A percentile compares a stretch with the other conserved stretches of the same genome.
Conservation (phyloP, 2,329 filamentous ascomycete genomes). For the Coniella vitis region DNA sequence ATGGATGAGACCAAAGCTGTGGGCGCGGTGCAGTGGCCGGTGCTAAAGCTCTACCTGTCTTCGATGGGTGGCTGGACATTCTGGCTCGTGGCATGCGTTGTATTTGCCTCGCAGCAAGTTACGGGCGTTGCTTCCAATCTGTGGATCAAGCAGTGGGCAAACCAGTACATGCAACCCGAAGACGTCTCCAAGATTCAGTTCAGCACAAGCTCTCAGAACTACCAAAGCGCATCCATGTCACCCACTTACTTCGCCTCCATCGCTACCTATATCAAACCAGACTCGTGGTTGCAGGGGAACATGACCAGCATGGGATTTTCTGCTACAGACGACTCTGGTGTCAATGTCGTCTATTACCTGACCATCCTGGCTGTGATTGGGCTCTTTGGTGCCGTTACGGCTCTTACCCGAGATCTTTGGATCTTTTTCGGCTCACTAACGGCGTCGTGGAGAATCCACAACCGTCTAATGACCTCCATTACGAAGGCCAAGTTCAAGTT, state of each 20-base stretch:
- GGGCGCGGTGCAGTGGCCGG: conserved; percentile 81
- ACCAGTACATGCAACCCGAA: conserved; percentile 63
- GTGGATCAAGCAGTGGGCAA: conserved; percentile 94
- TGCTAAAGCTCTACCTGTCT: conserved; percentile 76
- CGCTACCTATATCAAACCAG: conserved; percentile 28
- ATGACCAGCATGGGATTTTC: conserved; percentile 34
- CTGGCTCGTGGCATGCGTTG: conserved; percentile 68
- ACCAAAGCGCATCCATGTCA: conserved; percentile 28
- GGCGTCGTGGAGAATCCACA: conserved; percentile 80
- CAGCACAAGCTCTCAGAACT: conserved; percentile 29
- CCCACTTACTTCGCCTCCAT: conserved; percentile 34
- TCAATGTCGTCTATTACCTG: conserved; percentile 81
- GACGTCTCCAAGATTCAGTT: conserved; percentile 29
- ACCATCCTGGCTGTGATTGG: conserved; percentile 76
- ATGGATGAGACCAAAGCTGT: conserved; percentile 73
- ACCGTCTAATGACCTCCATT: conserved; percentile 68
- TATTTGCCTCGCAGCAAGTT: conserved; percentile 78
- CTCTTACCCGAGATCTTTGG: conserved; percentile 75
- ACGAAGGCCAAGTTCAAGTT: conserved; percentile 93
- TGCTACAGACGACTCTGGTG: conserved; percentile 39
- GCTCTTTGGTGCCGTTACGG: conserved; percentile 68
- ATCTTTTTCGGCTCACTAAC: conserved; percentile 88
- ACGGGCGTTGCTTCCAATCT: conserved; percentile 82
- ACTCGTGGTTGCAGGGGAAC: conserved; percentile 29
- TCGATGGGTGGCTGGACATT: conserved; percentile 98